A percentile compares a stretch with the other conserved stretches of the same genome.
Conservation (phyloP, 305 asterid species). For the Plantago coronopus region DNA sequence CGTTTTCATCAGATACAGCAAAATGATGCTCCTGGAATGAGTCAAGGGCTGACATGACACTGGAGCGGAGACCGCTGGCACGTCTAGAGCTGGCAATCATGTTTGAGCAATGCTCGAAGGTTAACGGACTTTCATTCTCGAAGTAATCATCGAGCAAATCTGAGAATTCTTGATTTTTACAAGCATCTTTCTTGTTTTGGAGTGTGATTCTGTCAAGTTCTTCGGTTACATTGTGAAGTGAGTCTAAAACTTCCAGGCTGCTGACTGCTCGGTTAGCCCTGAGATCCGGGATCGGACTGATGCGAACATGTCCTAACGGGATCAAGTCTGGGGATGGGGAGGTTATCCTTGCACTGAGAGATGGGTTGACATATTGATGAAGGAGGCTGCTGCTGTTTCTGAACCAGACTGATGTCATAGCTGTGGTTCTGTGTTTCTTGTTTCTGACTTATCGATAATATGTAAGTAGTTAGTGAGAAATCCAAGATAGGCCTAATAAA, state of each 20-base stretch:
- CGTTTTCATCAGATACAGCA: constrained; percentile 18
- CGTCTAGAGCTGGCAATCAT: constrained; percentile 55
- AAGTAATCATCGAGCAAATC: constrained; percentile 79
- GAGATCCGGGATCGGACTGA: no score
- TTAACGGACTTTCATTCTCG: constrained; percentile 48
- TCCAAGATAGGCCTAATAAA: no score
- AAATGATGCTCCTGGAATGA: constrained; percentile 51
- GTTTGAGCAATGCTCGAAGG: constrained; percentile 64
- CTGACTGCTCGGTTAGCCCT: no score
- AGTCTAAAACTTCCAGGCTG: constrained; percentile 30
- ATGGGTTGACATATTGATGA: no score
- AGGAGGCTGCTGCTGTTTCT: no score
- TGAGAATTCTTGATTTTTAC: constrained; percentile 58
- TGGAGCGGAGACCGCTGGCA: constrained; percentile 41
- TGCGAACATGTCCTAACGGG: no score
- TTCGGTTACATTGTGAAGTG: constrained; percentile 64
- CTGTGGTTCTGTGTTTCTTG: no score
- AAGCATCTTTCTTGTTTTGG: constrained; percentile 52
- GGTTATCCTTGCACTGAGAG: no score
- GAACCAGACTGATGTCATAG: no score
- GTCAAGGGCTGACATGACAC: constrained; percentile 44
- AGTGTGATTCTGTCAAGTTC: constrained; percentile 57
- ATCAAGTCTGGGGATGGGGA: no score
- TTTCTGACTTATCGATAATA: no score
- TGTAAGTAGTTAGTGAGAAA: no score